These are phyloP conservation scores for Tieghemostelium lacteum DNA, from an alignment of 78 protist genomes.

Conservation along the genomic window DNA sequence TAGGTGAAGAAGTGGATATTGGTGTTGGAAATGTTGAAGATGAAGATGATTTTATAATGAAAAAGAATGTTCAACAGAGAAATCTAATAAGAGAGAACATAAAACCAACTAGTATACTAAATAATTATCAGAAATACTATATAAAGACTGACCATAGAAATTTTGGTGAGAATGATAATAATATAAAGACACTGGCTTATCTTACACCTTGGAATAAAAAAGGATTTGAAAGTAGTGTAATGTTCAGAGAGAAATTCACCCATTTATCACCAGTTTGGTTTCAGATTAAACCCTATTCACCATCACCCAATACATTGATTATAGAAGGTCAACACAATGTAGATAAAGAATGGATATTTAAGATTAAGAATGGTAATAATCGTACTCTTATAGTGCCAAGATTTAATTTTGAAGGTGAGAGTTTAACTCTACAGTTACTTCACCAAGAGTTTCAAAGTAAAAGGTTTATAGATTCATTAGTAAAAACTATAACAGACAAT, in stretches of 20 bases:
- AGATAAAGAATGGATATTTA: constrained; percentile 27
- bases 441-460: no score
- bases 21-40: background rate
- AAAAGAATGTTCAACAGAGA: constrained; percentile 33
- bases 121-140: background rate
- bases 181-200: constrained; percentile 30
- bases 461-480: background rate
- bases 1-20: no score
- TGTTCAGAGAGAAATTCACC: constrained; percentile 11
- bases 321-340: constrained; percentile 52
- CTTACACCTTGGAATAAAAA: constrained; percentile 62
- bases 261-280: constrained; percentile 70
- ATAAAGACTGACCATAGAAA: background rate
- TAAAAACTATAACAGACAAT: background rate
- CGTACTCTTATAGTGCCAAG: constrained; percentile 24
- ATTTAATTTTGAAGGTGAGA: constrained; percentile 25
- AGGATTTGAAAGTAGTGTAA: constrained; percentile 30
- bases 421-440: no score
- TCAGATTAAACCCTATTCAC: constrained; percentile 6
- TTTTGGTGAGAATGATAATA: constrained; percentile 1
- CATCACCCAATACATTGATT: background rate
- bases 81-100: constrained; percentile 49
- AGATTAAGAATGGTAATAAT: background rate
- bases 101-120: background rate
- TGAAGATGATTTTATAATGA: background rate